Evolutionary conservation across 2,329 filamentous ascomycete genomes (phyloP), one percentile per base, ranked within the genome.

Genomic region (Ascochyta viciae-villosae): DNA sequence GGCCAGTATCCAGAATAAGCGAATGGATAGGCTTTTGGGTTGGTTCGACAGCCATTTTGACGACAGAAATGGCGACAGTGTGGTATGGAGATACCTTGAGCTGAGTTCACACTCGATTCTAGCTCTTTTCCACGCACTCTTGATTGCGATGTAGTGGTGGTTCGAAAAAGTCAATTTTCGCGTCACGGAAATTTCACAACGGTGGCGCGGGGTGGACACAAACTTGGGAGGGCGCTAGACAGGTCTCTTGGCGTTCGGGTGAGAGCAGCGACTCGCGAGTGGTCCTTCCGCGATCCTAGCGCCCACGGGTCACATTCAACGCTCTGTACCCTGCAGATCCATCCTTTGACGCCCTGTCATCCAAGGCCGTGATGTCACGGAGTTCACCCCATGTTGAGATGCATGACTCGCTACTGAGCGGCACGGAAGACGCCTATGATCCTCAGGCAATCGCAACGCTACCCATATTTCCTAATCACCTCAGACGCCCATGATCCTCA

Each of bases 1-100:
- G 92, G 24, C 93, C 94, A 3, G 95, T 90, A 73, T 99, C 95
- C 64, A 99, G 84, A 26, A 98, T 85, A 47, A 98, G 86, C 50
- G 89, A 89, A 78, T 96, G 88, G 45, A 96, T 87, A 0, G 88
- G 84, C 73, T 93, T 96, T 59, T 75, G 62, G 47, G 59, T 63
- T 12, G 65, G 53, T 53, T 64, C 44, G 22, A 62, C 54, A 38
- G 66, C 65, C 70, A 73, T 71, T 45, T 53, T 57, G 37, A 43
- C 33, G 38, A 56, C 41, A 35, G 38, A 55, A 55, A 55, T 55
- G 39, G 47, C 53, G 53, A 56, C 53, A 56, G 33, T 42, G 29
- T 19, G 37, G 42, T 56, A 47, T 31, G 13, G 2, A 38, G 26
- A 19, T 46, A 55, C 51, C 43, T 61, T 55, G 42, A 26, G 4